These are phyloP conservation scores for Magnaporthiopsis incrustans DNA, from an alignment of 2,329 filamentous ascomycete genomes.

Conservation along the genomic window DNA sequence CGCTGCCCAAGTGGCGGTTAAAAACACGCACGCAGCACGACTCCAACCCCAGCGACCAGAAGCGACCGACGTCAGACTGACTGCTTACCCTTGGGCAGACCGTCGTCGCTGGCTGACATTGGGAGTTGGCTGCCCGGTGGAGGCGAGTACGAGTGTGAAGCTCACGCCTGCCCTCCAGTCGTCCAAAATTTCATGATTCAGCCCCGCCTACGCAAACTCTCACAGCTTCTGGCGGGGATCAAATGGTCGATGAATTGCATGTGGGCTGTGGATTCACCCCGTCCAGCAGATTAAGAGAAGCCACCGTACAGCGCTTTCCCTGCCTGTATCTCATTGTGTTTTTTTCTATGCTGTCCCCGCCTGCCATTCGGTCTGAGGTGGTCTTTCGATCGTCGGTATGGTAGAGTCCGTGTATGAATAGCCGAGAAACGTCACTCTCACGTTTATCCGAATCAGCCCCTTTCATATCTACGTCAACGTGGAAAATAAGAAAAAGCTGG, in stretches of 20 bases:
- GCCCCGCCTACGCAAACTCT: neutral
- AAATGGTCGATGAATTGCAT: neutral
- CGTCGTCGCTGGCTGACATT: too few species aligned
- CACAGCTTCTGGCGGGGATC: neutral
- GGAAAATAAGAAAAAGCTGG: neutral
- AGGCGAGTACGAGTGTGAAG: too few species aligned
- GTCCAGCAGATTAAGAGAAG: neutral
- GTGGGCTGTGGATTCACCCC: neutral
- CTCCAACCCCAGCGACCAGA: neutral
- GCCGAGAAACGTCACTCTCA: neutral
- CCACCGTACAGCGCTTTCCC: neutral
- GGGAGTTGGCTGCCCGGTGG: too few species aligned
- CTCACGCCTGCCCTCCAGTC: too few species aligned
- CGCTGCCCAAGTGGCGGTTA: neutral
- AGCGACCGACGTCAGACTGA: too few species aligned
- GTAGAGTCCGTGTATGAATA: neutral
- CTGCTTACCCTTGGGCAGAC: too few species aligned
- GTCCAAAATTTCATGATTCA: neutral
- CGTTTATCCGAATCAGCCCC: neutral
- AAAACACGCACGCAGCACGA: neutral
- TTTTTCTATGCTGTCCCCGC: neutral
- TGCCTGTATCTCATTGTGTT: neutral
- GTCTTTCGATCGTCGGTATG: too few species aligned
- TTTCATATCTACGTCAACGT: neutral
- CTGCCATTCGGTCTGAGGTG: neutral